These are phyloP conservation scores for Asparagopsis taxiformis DNA, from an alignment of 31 red algal species.

Conservation along the genomic window DNA sequence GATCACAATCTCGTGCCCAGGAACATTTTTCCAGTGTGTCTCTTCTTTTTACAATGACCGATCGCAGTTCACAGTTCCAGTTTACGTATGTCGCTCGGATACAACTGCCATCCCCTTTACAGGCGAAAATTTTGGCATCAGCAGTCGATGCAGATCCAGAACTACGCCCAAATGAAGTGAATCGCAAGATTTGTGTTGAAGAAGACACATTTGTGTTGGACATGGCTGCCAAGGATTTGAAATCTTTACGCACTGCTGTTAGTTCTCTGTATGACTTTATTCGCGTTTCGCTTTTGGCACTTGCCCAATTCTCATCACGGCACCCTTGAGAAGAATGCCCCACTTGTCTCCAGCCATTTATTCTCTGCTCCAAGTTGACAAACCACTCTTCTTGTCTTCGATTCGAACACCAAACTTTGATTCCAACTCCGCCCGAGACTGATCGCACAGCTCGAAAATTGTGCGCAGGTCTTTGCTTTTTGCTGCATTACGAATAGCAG, in stretches of 20 bases:
- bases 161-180: conserved; percentile 35
- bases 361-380: conserved; percentile 5
- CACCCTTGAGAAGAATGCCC: conserved; percentile 8
- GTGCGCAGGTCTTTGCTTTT: conserved; percentile 40
- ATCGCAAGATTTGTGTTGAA: conserved; percentile 14
- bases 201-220: conserved; percentile 22
- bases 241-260: conserved; percentile 51
- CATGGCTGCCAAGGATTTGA: conserved; percentile 39
- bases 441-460: conserved; percentile 44
- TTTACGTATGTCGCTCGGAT: conserved; percentile 18
- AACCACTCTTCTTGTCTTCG: conserved; percentile 35
- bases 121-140: conserved; percentile 19
- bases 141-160: conserved; percentile 38
- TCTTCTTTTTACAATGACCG: too few species aligned
- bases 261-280: conserved; percentile 61
- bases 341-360: neutral
- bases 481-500: conserved; percentile 33
- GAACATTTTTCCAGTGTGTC: too few species aligned
- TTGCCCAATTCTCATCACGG: conserved; percentile 1
- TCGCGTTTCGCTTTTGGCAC: conserved; percentile 26
- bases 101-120: conserved; percentile 18
- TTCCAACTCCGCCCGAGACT: conserved; percentile 12
- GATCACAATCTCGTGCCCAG: too few species aligned
- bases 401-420: conserved; percentile 36
- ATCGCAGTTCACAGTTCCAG: neutral